These are phyloP conservation scores for Saccharomyces hybrid DNA, from an alignment of 1,139 yeast species.

Conservation along the genomic window DNA sequence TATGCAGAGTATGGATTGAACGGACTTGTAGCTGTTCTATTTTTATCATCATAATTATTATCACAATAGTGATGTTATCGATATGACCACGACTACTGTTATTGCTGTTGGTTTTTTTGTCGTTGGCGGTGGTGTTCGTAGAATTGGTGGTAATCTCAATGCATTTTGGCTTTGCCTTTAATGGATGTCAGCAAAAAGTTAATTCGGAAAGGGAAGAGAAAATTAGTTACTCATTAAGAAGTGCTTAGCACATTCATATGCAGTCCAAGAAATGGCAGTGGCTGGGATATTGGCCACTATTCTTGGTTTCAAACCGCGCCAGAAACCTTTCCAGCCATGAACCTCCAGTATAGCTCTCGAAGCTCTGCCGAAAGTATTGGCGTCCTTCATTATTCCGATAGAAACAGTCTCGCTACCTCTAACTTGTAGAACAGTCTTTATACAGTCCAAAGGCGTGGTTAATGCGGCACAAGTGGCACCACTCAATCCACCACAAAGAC, in stretches of 20 bases:
- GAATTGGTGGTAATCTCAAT: background rate
- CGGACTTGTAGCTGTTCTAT: too few species aligned
- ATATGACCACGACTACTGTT: background rate
- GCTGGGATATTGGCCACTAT: constrained; percentile 91
- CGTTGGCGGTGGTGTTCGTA: background rate
- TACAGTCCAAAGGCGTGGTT: constrained; percentile 92
- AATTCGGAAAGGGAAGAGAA: background rate
- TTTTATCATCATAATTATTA: background rate
- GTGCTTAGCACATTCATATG: constrained; percentile 90
- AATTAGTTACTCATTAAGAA: constrained; percentile 10
- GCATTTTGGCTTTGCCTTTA: background rate
- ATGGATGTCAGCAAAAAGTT: background rate
- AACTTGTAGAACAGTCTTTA: constrained; percentile 79
- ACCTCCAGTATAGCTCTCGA: constrained; percentile 57
- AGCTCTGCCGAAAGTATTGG: constrained; percentile 67
- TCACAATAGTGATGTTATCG: background rate
- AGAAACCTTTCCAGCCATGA: constrained; percentile 65
- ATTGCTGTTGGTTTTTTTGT: background rate
- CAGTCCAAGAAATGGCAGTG: constrained; percentile 97
- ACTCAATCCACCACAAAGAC: constrained; percentile 89
- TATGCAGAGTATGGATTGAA: background rate
- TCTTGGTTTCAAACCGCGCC: constrained; percentile 85
- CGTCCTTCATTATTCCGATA: constrained; percentile 45
- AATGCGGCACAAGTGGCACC: constrained; percentile 96
- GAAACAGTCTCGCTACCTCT: constrained; percentile 35